Evolutionary conservation across 1,139 yeast species (phyloP), one percentile per base, ranked within the genome.

Genomic region (Yarrowia galli): DNA sequence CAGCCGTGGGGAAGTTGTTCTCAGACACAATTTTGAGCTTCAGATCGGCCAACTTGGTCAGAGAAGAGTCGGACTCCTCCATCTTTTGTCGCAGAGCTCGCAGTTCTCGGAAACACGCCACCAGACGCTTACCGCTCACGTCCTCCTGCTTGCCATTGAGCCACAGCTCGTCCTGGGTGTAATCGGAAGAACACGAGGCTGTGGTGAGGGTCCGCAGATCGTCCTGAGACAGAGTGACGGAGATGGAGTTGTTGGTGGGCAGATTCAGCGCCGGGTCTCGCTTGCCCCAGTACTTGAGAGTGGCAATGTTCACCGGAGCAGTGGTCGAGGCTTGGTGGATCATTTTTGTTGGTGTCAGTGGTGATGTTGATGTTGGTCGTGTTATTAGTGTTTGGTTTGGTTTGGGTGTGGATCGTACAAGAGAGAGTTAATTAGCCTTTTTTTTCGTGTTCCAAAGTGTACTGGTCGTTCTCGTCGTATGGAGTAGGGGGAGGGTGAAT

Each of bases 1-100:
- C 99, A 48, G 99, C 99, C 32, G 99, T 95, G 66, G 99, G 99
- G 84, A 95, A 95, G 80, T 96, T 96, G 82, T 95, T 95, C 77
- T 92, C 97, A 23, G 97, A 89, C 7, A 91, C 97, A 73, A 95
- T 90, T 75, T 89, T 93, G 69, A 95, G 82, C 69, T 85, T 83
- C 84, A 84, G 87, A 36, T 81, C 74, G 53, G 96, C 85, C 72
- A 95, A 79, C 73, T 84, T 84, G 25, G 92, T 89, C 70, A 88
- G 79, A 0, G 79, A 71, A 0, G 82, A 65, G 74, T 89, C 86
- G 10, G 76, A 67, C 9, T 67, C 71, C 72, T 81, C 83, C 67
- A 89, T 74, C 70, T 82, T 80, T 28, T 75, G 72, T 77, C 99
- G 87, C 73, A 89, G 83, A 23, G 77, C 74, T 74, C 97, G 87